Evolutionary conservation across 805 yeast species (phyloP), one percentile per base, ranked within the genome.

Genomic region (Candida dajiaensis): DNA sequence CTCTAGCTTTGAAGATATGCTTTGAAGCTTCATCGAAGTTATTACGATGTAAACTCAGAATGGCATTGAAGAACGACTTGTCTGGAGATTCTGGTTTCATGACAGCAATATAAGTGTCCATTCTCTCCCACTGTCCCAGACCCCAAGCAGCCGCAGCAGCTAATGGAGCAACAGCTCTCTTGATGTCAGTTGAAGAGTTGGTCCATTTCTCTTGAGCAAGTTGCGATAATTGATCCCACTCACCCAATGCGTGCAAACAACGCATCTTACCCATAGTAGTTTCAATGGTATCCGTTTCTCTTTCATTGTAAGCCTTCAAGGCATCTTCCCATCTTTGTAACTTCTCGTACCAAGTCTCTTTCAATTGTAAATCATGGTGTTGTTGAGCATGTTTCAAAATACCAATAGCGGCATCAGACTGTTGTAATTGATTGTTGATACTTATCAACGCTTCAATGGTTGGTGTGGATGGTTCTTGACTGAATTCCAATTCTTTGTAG

Each of bases 71-170:
- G 64, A 94, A 95, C 2, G 97, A 92, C 49, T 89, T 81, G 61
- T 94, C 98, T 0, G 98, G 97, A 2, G 97, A 86, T 50, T 89
- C 96, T 2, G 80, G 71, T 54, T 88, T 88, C 95, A 94, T 89
- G 2, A 86, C 96, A 53, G 80, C 72, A 46, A 92, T 90, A 57
- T 89, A 94, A 8, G 85, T 78, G 58, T 88, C 97, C 89, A 95
- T 90, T 57, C 87, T 75, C 54, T 89, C 97, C 99, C 99, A 95
- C 60, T 88, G 94, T 2, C 92, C 92, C 38, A 95, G 71, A 15
- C 98, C 97, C 99, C 99, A 94, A 1, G 98, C 89, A 1, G 99
- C 97, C 2, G 98, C 97, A 0, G 99, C 99, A 0, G 98, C 99
- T 45, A 95, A 69, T 1, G 99, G 98, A 2, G 99, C 99, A 55